A percentile compares a stretch with the other conserved stretches of the same genome.
These are phyloP conservation scores for Emmonsia crescens DNA, from an alignment of 2,329 filamentous ascomycete species.

Conservation along the genomic window DNA sequence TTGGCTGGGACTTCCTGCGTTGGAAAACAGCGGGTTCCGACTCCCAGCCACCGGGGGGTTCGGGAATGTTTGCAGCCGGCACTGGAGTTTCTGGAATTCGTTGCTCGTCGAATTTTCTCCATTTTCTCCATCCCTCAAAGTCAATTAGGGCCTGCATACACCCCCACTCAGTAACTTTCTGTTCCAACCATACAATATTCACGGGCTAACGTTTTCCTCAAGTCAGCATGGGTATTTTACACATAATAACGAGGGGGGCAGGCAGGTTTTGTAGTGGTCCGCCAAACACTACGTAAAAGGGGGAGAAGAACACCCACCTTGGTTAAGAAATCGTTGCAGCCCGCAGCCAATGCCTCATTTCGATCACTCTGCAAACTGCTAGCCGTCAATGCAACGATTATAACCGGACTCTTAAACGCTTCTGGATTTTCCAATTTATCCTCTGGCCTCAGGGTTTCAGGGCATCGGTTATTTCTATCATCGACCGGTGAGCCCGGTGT, in stretches of 20 bases:
- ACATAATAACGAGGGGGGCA: not conserved
- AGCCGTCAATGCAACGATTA: conserved; percentile 92
- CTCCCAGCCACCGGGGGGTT: not conserved
- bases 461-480: conserved; percentile 10
- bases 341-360: conserved; percentile 86
- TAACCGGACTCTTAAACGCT: conserved; percentile 90
- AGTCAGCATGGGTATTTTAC: not conserved
- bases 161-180: conserved; percentile 98
- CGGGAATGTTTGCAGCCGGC: conserved; percentile 7
- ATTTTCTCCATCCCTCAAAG: conserved; percentile 94
- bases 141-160: conserved; percentile 99
- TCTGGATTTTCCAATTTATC: conserved; percentile 28
- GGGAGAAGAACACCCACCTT: conserved; percentile 52
- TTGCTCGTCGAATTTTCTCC: conserved; percentile 36
- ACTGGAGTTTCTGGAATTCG: conserved; percentile 11
- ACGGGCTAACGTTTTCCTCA: conserved; percentile 54
- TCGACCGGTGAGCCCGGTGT: conserved; percentile 6
- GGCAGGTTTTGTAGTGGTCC: not conserved
- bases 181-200: conserved; percentile 92
- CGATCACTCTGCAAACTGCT: conserved; percentile 90
- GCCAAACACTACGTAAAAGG: not conserved
- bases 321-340: conserved; percentile 96
- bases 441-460: conserved; percentile 23
- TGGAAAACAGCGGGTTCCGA: not conserved
- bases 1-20: not conserved